Evolutionary conservation across 495 filamentous ascomycete species (phyloP), one percentile per base, ranked within the genome.

Genomic region (Lasiosphaeria hispida): DNA sequence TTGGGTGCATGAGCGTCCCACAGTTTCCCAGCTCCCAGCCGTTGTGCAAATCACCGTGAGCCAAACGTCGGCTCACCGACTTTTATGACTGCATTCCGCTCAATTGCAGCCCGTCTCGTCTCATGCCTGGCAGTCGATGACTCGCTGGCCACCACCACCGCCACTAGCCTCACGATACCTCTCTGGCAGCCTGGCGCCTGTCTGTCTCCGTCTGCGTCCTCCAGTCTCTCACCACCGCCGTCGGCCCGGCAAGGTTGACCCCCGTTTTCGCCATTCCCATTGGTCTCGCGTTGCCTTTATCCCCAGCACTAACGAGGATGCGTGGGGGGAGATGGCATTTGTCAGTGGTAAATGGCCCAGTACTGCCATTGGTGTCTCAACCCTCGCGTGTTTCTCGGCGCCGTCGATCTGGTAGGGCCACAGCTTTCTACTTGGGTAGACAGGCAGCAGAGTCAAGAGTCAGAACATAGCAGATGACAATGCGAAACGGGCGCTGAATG

Each of bases 21-120:
- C 59, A 61, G 23, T 30, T 30, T 30, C 23, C 5, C 23, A 30
- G 23, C 23, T 30, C 5, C 23, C 23, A 30, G 23, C 23, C 23
- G 23, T 30, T 30, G 23, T 30, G 23, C 23, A 30, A 61, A 57
- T 57, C 59, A 53, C 52, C 40, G 40, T 33, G 10, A 36, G 47
- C 45, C 17, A 48, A 10, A 34, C 40, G 41, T 38, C 23, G 33
- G 23, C 52, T 65, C 63, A 65, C 63, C 63, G 63, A 62, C 56
- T 62, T 62, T 59, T 62, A 50, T 50, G 48, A 53, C 59, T 62
- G 52, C 63, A 59, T 57, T 38, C 19, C 41, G 17, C 17, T 18
- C 41, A 9, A 37, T 30, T 54, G 38, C 23, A 30, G 37, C 18
- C 45, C 43, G 6, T 39, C 14, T 38, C 38, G 33, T 34, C n/a